Evolutionary conservation across 192 early-diverging fungal genomes (phyloP).

Genomic region (Gonapodya prolifera): DNA sequence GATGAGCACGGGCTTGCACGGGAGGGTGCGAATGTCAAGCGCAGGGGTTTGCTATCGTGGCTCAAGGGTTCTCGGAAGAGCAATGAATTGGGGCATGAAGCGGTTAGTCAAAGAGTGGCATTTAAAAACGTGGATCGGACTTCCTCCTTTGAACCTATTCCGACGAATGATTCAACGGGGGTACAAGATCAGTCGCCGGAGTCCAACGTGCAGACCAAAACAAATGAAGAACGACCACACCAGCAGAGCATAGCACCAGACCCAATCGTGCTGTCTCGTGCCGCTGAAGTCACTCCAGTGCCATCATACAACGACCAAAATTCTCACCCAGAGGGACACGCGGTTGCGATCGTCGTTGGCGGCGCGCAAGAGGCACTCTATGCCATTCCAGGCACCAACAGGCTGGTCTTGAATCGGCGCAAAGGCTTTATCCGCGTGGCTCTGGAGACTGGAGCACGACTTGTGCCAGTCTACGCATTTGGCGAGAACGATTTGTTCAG

Average conservation of each 20-base stretch:
- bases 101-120: neutral
- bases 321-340: neutral
- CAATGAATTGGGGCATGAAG: neutral
- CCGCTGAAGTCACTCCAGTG: neutral
- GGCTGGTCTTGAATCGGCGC: constrained; percentile 22
- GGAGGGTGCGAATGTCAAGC: neutral
- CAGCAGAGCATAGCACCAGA: neutral
- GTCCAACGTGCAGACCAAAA: too few species aligned
- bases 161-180: neutral
- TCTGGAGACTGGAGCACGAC: constrained; percentile 13
- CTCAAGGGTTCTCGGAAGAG: neutral
- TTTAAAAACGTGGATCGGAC: neutral
- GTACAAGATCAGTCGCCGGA: neutral
- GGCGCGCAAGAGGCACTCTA: constrained; percentile 20
- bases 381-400: constrained; percentile 16
- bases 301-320: too few species aligned
- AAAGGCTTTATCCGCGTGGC: constrained; percentile 27
- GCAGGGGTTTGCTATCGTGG: neutral
- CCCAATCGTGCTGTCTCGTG: neutral
- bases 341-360: constrained; percentile 16
- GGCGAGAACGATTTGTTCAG: constrained; percentile 2
- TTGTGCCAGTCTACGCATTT: neutral
- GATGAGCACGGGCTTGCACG: neutral
- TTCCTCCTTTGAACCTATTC: neutral
- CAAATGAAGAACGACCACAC: too few species aligned